These are phyloP conservation scores for Chlamydomonas sp. DNA, from an alignment of 139 green algal genomes.

Conservation along the genomic window DNA sequence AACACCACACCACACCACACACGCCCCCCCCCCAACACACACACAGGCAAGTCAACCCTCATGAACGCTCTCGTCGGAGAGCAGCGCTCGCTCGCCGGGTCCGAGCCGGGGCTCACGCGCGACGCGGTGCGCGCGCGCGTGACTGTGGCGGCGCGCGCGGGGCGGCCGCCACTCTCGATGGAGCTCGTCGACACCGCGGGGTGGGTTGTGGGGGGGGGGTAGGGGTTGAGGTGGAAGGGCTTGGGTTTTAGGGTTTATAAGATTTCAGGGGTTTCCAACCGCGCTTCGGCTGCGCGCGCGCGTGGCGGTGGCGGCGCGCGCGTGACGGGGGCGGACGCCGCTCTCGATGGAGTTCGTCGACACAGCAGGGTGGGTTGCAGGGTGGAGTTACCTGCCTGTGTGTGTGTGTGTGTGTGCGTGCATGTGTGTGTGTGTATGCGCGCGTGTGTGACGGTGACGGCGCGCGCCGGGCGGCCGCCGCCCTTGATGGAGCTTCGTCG, in stretches of 20 bases:
- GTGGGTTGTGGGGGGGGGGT: slow-evolving; percentile 63
- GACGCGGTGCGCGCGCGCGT: slow-evolving; percentile 55
- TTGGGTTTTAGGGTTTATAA: no score
- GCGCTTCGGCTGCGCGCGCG: slow-evolving; percentile 41
- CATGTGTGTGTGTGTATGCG: no score
- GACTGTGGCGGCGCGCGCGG: no score
- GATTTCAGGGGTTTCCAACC: no score
- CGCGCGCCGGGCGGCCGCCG: slow-evolving; percentile 17
- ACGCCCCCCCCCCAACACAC: no score
- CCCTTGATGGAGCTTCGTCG: slow-evolving; percentile 74
- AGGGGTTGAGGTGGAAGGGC: no score
- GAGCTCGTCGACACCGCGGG: slow-evolving; percentile 86
- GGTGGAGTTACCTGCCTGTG: no score
- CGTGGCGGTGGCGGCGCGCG: no score
- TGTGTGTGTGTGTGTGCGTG: no score
- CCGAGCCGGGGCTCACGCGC: slow-evolving; percentile 84
- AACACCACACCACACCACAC: no score
- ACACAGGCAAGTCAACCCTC: slow-evolving; percentile 84
- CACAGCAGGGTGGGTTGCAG: slow-evolving; percentile 89
- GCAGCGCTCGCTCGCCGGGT: slow-evolving; percentile 65
- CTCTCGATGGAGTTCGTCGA: slow-evolving; percentile 80
- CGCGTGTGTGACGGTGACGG: slow-evolving; percentile 5
- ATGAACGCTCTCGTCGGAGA: slow-evolving; percentile 70
- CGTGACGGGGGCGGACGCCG: slow-evolving; percentile 20
- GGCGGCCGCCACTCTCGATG: slow-evolving; percentile 41